A percentile compares a stretch with the other conserved stretches of the same genome.
Evolutionary conservation across 306 rosid genomes (phyloP).

Genomic region (Boehmeria nivea): DNA sequence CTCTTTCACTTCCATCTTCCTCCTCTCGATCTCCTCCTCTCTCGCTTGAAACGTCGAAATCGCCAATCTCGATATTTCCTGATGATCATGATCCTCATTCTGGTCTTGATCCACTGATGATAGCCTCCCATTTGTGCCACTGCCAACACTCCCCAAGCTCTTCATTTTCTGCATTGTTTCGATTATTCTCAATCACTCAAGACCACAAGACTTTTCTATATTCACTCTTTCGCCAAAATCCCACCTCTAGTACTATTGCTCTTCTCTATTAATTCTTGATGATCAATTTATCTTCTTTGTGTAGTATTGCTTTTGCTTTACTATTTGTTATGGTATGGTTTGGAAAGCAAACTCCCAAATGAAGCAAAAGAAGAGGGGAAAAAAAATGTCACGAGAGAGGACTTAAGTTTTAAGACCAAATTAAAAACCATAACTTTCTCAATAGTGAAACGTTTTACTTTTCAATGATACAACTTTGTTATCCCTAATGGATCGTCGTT

Average conservation of each 20-base stretch:
- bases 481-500: no score
- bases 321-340: neutral
- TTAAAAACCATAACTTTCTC: no score
- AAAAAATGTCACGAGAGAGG: neutral
- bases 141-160: slow-evolving; percentile 51
- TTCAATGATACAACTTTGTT: no score
- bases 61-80: slow-evolving; percentile 49
- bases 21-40: slow-evolving; percentile 93
- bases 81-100: slow-evolving; percentile 41
- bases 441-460: no score
- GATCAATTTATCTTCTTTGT: neutral
- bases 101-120: slow-evolving; percentile 35
- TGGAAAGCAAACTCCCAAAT: no score
- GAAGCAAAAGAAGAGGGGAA: neutral
- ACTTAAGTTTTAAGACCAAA: no score
- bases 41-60: slow-evolving; percentile 60
- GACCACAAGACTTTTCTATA: no score
- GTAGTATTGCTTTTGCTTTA: slow-evolving; percentile 10
- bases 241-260: neutral
- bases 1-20: slow-evolving; percentile 75
- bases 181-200: neutral
- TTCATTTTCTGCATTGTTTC: slow-evolving; percentile 43
- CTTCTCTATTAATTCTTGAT: no score
- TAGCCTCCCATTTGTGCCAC: slow-evolving; percentile 44
- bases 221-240: neutral